Conservation (phyloP, 805 yeast genomes). For the Cyberlindnera euphorbiiphila region DNA sequence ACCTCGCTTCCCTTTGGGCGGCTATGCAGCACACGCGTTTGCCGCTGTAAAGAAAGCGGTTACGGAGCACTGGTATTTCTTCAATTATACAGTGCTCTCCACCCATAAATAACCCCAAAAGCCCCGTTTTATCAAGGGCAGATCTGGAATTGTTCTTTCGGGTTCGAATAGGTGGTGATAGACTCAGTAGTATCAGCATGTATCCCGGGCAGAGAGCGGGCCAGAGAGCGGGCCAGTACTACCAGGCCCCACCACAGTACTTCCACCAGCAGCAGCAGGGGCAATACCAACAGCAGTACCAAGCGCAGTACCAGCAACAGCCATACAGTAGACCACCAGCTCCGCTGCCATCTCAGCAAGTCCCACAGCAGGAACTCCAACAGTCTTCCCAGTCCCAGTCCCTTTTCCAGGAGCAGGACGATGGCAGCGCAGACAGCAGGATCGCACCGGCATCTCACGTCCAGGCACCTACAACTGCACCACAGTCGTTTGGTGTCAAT, state of each 20-base stretch:
- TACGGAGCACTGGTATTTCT: too few relatives aligned
- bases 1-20: too few relatives aligned
- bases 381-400: conserved; percentile 20
- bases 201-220: too few relatives aligned
- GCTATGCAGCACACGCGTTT: too few relatives aligned
- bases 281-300: conserved; percentile 1
- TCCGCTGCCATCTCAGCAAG: conserved; percentile 14
- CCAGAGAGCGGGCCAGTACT: conserved; percentile 3
- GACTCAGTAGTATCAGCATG: too few relatives aligned
- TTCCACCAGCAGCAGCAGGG: conserved; percentile 9
- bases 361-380: conserved; percentile 13
- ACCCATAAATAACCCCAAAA: too few relatives aligned
- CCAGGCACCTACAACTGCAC: conserved; percentile 15
- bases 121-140: too few relatives aligned
- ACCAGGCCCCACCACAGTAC: conserved; percentile 9
- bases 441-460: conserved; percentile 5
- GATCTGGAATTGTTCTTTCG: too few relatives aligned
- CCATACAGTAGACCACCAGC: conserved; percentile 13
- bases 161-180: too few relatives aligned
- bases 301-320: conserved; percentile 1
- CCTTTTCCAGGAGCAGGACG: conserved; percentile 10
- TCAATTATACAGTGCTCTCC: too few relatives aligned
- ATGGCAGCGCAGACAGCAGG: conserved; percentile 2
- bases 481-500: conserved; percentile 13
- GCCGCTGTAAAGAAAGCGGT: too few relatives aligned